Evolutionary conservation across 2,329 filamentous ascomycete genomes (phyloP), one percentile per base, ranked within the genome.

Genomic region (Pseudogymnoascus sp.): DNA sequence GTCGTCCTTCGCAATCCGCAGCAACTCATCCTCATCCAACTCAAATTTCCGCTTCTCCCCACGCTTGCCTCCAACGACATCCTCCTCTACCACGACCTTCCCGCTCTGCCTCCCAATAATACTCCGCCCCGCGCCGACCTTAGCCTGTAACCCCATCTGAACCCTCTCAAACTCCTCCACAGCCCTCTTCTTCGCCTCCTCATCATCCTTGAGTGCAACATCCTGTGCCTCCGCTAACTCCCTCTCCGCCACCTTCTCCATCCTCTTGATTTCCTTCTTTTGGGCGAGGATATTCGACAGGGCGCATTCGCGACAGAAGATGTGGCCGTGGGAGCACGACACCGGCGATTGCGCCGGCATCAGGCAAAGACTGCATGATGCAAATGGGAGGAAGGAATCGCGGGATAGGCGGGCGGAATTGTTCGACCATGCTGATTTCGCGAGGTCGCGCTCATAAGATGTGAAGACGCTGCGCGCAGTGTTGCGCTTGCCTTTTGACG

Each of bases 221-320:
- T 89, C 87, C 4, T 81, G 80, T 5, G 81, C 78, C 26, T 92
- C 88, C 63, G 83, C 80, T 66, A 81, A 79, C 29, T 85, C 83
- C 31, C 82, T 78, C 67, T 87, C 86, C 18, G 83, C 80, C 21
- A 83, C 81, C 69, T 85, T 88, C 66, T 91, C 90, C 2, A 90
- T 73, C 0, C 95, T 85, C 74, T 92, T 95, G 67, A 96, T 93
- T 73, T 97, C 95, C 77, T 93, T 90, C 69, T 91, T 88, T 76
- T 99, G 93, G 0, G 91, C 84, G 1, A 97, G 81, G n/a, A 99
- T 86, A 71, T 97, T 96, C 69, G 81, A 87, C 62, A 97, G 84
- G 7, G 92, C 93, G 77, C 93, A 99, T 78, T 97, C 95, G 69
- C 91, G 87, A 75, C 93, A 99, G 78, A 97, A 97, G 12, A 99